Evolutionary conservation across 1,139 yeast species (phyloP).

Genomic region (Suhomyces chickasaworum): DNA sequence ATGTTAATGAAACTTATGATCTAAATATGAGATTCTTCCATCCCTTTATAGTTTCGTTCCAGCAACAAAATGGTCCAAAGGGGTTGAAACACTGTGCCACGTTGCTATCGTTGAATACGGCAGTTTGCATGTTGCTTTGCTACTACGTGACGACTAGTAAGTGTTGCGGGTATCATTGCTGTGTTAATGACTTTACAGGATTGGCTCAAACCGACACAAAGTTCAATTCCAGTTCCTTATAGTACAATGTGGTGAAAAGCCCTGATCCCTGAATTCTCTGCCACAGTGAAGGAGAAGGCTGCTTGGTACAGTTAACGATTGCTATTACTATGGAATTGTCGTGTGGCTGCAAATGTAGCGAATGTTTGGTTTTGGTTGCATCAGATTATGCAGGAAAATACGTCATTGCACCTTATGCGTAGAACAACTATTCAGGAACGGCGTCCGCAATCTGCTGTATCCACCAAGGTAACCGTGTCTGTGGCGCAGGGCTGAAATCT

Average conservation of each 20-base stretch:
- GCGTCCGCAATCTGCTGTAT: not conserved
- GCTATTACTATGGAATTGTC: slow-evolving; percentile 12
- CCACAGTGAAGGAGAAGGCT: not conserved
- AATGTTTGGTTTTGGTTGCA: not conserved
- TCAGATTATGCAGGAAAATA: not conserved
- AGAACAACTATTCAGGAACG: not conserved
- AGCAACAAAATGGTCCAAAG: not conserved
- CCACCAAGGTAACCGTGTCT: not conserved
- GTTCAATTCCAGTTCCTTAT: not conserved
- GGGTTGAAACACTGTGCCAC: not conserved
- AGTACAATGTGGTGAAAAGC: not conserved
- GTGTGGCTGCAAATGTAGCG: slow-evolving; percentile 11
- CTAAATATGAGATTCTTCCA: not conserved
- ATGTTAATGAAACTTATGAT: not conserved
- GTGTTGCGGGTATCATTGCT: not conserved
- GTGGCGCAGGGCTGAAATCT: not conserved
- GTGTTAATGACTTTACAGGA: not conserved
- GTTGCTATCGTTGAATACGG: not conserved
- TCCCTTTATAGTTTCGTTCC: not conserved
- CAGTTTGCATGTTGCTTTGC: not conserved
- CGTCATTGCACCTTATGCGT: slow-evolving; percentile 6
- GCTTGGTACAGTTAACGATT: not conserved
- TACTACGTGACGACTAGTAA: not conserved
- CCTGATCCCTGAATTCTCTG: not conserved
- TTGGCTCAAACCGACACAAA: not conserved